Percentiles rank a stretch among this genome's conserved stretches.
phyloP scores from a whole-genome alignment of 306 rosid genomes.

The Corylus americana region DNA sequence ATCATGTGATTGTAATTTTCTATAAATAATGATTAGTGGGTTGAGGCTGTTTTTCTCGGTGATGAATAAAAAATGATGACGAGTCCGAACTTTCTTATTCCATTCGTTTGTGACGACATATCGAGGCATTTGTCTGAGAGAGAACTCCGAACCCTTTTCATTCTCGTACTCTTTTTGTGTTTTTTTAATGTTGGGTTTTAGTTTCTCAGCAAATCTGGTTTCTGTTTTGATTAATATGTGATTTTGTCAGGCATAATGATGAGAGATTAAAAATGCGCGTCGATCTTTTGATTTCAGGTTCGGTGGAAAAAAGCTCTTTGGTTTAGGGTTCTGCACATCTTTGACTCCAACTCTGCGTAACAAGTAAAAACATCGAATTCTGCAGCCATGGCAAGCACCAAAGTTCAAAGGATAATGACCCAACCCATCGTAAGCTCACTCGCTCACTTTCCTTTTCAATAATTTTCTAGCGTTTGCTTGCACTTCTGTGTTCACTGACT shows the following conservation, averaged over 20 bases:
- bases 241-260: slow-evolving; percentile 44
- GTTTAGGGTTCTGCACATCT: neutral
- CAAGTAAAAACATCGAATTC: neutral
- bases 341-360: neutral
- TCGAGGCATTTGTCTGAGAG: slow-evolving; percentile 98
- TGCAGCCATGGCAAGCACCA: slow-evolving; percentile 75
- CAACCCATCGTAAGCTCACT: slow-evolving; percentile 55
- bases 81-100: slow-evolving; percentile 65
- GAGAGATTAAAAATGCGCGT: slow-evolving; percentile 18
- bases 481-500: slow-evolving; percentile 7
- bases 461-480: neutral
- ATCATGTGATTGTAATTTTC: neutral
- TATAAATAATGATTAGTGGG: neutral
- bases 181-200: too few relatives aligned
- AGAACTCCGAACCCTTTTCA: slow-evolving; percentile 6
- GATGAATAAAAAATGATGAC: slow-evolving; percentile 75
- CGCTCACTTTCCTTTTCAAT: neutral
- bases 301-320: neutral
- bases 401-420: slow-evolving; percentile 83
- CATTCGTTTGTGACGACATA: slow-evolving; percentile 74
- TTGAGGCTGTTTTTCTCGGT: slow-evolving; percentile 49
- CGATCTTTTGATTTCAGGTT: neutral
- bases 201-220: too few relatives aligned
- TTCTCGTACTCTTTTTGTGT: neutral
- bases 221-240: too few relatives aligned